phyloP scores from a whole-genome alignment of 1,284 basidiomycete species.

The Irpex sp. region DNA sequence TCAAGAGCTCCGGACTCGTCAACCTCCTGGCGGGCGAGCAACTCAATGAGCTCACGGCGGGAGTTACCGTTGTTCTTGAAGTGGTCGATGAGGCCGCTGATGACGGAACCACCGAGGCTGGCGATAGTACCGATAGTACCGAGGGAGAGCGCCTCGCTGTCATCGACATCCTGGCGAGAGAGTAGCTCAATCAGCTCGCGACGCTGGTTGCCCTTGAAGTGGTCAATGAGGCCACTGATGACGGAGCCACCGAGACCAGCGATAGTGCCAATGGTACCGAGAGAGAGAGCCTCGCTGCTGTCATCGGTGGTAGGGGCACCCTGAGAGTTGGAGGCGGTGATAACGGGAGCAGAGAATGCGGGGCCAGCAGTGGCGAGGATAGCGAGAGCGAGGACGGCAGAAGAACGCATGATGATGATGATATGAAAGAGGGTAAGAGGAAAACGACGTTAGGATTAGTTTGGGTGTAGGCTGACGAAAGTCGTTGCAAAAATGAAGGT shows the following conservation, averaged over 20 bases:
- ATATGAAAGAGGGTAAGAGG: background rate
- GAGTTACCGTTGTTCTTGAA: background rate
- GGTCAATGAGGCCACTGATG: too few relatives aligned
- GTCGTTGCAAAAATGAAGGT: background rate
- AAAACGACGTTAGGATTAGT: background rate
- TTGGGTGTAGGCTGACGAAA: background rate
- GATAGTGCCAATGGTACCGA: background rate
- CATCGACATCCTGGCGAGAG: background rate
- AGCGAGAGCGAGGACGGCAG: constrained; percentile 1
- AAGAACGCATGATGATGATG: constrained; percentile 6
- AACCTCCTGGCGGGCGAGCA: background rate
- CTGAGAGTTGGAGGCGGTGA: background rate
- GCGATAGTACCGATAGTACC: background rate
- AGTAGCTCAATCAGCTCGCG: background rate
- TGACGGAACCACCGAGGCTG: background rate
- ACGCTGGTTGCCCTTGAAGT: background rate
- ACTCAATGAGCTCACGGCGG: background rate
- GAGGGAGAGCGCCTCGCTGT: constrained; percentile 1
- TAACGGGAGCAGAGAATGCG: background rate
- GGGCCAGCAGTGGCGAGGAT: constrained; percentile 4
- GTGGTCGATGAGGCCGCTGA: background rate
- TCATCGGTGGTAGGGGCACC: background rate
- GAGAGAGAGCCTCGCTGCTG: background rate
- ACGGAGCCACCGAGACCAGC: background rate
- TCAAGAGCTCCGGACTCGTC: background rate